Conservation (phyloP, 257 asterid species). For the Gardenia jasminoides region DNA sequence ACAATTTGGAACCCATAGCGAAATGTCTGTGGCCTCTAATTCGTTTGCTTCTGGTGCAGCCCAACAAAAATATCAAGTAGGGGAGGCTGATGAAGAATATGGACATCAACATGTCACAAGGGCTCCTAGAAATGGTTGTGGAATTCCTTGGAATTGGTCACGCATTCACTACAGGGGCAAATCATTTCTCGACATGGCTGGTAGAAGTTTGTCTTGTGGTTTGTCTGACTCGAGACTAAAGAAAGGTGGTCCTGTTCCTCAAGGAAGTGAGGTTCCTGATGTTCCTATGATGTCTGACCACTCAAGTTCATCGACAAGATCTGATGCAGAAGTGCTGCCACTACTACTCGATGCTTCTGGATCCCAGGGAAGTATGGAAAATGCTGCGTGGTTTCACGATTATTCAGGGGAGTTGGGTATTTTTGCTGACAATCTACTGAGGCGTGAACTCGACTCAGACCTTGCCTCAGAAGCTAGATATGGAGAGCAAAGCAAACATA, state of each 20-base stretch:
- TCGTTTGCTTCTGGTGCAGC: conserved; percentile 53
- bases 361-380: conserved; percentile 68
- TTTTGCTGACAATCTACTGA: conserved; percentile 73
- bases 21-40: conserved; percentile 89
- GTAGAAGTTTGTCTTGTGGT: conserved; percentile 90
- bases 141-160: conserved; percentile 96
- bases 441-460: conserved; percentile 67
- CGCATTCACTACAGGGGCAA: conserved; percentile 86
- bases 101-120: conserved; percentile 39
- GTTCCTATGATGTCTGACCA: conserved; percentile 52
- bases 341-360: conserved; percentile 72
- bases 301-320: conserved; percentile 68
- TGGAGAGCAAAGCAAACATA: conserved; percentile 39
- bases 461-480: conserved; percentile 86
- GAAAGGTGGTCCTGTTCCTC: conserved; percentile 41
- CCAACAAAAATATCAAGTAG: conserved; percentile 32
- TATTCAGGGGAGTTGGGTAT: conserved; percentile 87
- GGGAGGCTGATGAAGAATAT: conserved; percentile 44
- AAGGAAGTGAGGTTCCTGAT: conserved; percentile 38
- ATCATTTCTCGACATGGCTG: conserved; percentile 86
- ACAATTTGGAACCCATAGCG: conserved; percentile 57
- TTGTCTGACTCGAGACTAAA: conserved; percentile 68
- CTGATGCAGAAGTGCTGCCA: conserved; percentile 79
- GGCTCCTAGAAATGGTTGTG: conserved; percentile 75
- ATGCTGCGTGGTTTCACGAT: conserved; percentile 70